phyloP scores from a whole-genome alignment of 2,329 filamentous ascomycete species.

The Ascochyta viciae-villosae region DNA sequence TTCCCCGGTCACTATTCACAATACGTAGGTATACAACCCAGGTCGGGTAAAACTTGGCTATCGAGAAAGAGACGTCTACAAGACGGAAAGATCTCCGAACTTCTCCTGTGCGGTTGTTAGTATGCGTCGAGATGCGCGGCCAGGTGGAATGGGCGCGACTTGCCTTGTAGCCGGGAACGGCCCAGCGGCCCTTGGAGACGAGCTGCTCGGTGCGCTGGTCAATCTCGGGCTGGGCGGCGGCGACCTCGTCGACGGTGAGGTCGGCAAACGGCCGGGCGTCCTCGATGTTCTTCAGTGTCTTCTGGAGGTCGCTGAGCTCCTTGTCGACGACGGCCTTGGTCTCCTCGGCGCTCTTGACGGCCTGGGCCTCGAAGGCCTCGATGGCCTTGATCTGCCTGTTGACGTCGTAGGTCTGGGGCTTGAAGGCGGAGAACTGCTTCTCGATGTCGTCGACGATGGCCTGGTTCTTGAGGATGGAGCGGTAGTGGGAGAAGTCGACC shows the following conservation, averaged over 20 bases:
- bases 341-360: slow-evolving; percentile 93
- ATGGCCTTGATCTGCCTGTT: slow-evolving; percentile 95
- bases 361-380: slow-evolving; percentile 96
- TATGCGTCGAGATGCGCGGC: not conserved
- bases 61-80: slow-evolving; percentile 67
- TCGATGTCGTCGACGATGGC: slow-evolving; percentile 96
- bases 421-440: slow-evolving; percentile 90
- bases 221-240: slow-evolving; percentile 91
- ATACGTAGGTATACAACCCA: slow-evolving; percentile 50
- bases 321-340: slow-evolving; percentile 96
- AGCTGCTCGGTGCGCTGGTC: slow-evolving; percentile 95
- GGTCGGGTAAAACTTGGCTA: slow-evolving; percentile 39
- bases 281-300: slow-evolving; percentile 97
- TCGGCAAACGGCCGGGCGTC: slow-evolving; percentile 94
- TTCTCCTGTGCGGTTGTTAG: slow-evolving; percentile 79
- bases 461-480: slow-evolving; percentile 91
- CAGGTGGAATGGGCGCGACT: slow-evolving; percentile 42
- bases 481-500: slow-evolving; percentile 95
- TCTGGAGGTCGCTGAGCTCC: slow-evolving; percentile 91
- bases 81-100: slow-evolving; percentile 94
- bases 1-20: slow-evolving; percentile 50
- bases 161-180: slow-evolving; percentile 98
- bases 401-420: slow-evolving; percentile 93
- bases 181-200: slow-evolving; percentile 97
- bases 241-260: slow-evolving; percentile 96